Conservation (phyloP, 2,329 filamentous ascomycete species). For the Metarhizium guizhouense region DNA sequence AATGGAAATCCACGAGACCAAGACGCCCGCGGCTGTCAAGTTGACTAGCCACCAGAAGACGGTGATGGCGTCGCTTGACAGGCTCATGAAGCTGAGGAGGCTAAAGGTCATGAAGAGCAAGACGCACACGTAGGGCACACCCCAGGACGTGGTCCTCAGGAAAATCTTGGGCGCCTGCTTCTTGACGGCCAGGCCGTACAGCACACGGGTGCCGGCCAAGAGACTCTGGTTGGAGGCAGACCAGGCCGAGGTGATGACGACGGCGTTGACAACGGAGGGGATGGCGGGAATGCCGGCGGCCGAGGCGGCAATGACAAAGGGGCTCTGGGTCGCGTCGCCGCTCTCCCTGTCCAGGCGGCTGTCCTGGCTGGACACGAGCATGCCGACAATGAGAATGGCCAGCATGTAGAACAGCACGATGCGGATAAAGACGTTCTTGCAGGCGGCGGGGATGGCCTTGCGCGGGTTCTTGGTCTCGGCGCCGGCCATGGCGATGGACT, state of each 20-base stretch:
- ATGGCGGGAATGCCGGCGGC: conserved; percentile 59
- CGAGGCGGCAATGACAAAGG: conserved; percentile 64
- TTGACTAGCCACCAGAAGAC: conserved; percentile 59
- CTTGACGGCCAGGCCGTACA: conserved; percentile 59
- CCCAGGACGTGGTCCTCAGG: conserved; percentile 48
- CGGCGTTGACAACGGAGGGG: conserved; percentile 65
- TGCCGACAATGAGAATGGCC: conserved; percentile 61
- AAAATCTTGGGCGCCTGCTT: conserved; percentile 58
- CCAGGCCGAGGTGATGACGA: conserved; percentile 63
- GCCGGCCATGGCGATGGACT: conserved; percentile 52
- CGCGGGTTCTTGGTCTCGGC: conserved; percentile 49
- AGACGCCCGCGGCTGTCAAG: conserved; percentile 51
- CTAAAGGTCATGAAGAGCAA: conserved; percentile 44
- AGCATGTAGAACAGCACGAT: conserved; percentile 55
- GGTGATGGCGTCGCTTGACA: conserved; percentile 48
- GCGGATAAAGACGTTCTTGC: conserved; percentile 48
- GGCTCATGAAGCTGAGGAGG: conserved; percentile 47
- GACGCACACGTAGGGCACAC: conserved; percentile 53
- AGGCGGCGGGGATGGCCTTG: conserved; percentile 43
- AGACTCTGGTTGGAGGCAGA: conserved; percentile 51
- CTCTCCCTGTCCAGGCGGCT: conserved; percentile 40
- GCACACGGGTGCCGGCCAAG: conserved; percentile 59
- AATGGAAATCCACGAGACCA: conserved; percentile 55
- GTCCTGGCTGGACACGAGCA: conserved; percentile 51
- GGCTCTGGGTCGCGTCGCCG: conserved; percentile 39